Base-by-base conservation (phyloP, 176 grass and related monocot species). In the Luzula sylvatica region DNA sequence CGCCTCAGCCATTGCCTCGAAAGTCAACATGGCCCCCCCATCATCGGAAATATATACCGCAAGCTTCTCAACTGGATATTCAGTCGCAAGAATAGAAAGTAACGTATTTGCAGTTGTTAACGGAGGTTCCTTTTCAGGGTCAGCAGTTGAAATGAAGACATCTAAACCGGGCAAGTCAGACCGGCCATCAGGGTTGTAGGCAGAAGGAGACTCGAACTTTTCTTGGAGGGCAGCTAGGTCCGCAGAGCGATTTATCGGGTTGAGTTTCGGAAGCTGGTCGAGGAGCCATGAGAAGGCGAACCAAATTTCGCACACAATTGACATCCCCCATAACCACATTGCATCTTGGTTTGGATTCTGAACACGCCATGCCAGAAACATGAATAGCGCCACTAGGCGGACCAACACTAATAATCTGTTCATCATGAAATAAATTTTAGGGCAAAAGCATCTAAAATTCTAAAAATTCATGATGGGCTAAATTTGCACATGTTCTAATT, bases 211-310 rank as follows among this genome's bases (percentile, higher is more conserved):
- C 75, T 88, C 79, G 27, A 88, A 88, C 43, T 83, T 83, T 53
- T 88, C 85, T 17, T 55, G 66, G 22, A 92, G 87, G 18, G 81
- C 81, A 3, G 23, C 26, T 13, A 86, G 69, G 59, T 86, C 77
- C 3, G 74, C 73, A 8, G 77, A 64, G 43, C 87, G 81, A 50
- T 78, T 85, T 68, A 92, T 80, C 7, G 87, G 81, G 69, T 81
- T 81, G 27, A 92, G 73, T 73, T 92, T 92, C 32, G 81, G 87
- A 60, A 92, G 62, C 76, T 92, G 87, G 65, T 92, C 87, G 7
- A 92, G 69, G 1, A 86, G n/a, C 81, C 81, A 86, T 14, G 81
- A 86, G 60, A 86, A 72, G 26, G 87, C 87, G 50, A 92, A 92
- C 87, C 87, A 86, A 20, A 86, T 42, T 81, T 92, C 87, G 55